Conservation (phyloP, 345 rosid species). For the Euphorbia lathyris region DNA sequence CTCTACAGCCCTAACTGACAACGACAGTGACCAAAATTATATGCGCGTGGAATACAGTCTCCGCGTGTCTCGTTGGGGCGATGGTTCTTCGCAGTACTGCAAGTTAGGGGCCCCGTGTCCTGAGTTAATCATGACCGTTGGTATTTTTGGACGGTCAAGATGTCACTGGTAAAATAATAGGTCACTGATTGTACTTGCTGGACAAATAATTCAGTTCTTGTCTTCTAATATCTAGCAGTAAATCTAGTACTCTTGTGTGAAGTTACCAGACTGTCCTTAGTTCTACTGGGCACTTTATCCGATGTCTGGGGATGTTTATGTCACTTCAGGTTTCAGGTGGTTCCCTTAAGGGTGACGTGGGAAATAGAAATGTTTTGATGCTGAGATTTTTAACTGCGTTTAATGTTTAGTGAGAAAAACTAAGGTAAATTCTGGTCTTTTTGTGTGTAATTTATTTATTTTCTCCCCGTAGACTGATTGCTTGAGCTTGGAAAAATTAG, state of each 20-base stretch:
- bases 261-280: neutral
- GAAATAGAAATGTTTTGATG: no score
- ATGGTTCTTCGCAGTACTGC: neutral
- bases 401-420: no score
- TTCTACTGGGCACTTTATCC: neutral
- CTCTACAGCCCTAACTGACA: no score
- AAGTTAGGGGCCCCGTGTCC: neutral
- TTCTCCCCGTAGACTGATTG: no score
- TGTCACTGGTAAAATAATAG: neutral
- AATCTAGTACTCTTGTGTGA: neutral
- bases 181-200: slow-evolving; percentile 5
- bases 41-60: neutral
- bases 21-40: neutral
- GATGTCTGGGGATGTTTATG: neutral
- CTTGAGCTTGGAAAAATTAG: no score
- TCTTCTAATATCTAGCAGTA: slow-evolving; percentile 8
- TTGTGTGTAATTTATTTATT: no score
- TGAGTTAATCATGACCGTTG: neutral
- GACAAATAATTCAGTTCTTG: slow-evolving; percentile 8
- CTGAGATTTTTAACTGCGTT: no score
- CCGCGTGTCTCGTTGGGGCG: neutral
- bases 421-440: no score
- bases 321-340: neutral
- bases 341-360: neutral
- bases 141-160: slow-evolving; percentile 1